Percentiles rank a stretch among this genome's conserved stretches.
Evolutionary conservation across 2,329 filamentous ascomycete species (phyloP).

Genomic region (Lasiodiplodia sp.): DNA sequence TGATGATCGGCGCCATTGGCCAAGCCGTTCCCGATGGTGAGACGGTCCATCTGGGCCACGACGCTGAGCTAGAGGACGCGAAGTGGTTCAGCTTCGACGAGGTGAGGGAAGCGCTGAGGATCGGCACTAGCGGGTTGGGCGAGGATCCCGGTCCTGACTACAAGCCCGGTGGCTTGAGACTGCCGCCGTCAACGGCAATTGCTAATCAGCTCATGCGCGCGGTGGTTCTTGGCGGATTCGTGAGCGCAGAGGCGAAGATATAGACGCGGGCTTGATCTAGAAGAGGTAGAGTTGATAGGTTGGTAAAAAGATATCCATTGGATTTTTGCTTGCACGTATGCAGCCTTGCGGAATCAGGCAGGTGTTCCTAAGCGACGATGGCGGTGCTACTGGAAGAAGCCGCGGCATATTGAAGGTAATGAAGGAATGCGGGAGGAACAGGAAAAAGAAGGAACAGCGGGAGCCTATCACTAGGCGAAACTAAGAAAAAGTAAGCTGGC

Average conservation of each 20-base stretch:
- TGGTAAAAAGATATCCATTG: neutral
- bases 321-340: neutral
- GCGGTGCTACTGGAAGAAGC: neutral
- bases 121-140: slow-evolving; percentile 72
- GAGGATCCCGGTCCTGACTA: slow-evolving; percentile 71
- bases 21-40: slow-evolving; percentile 82
- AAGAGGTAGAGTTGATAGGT: slow-evolving; percentile 1
- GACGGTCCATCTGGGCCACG: slow-evolving; percentile 81
- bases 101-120: slow-evolving; percentile 74
- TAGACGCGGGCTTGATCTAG: slow-evolving; percentile 33
- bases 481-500: too few species aligned
- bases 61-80: slow-evolving; percentile 89
- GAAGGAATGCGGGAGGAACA: neutral
- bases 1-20: slow-evolving; percentile 74
- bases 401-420: neutral
- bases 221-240: slow-evolving; percentile 74
- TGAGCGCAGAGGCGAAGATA: slow-evolving; percentile 59
- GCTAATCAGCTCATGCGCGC: slow-evolving; percentile 86
- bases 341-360: neutral
- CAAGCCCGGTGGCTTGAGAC: slow-evolving; percentile 76
- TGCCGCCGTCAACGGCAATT: slow-evolving; percentile 89
- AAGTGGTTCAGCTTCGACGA: slow-evolving; percentile 88
- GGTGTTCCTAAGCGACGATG: neutral
- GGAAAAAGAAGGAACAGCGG: too few species aligned
- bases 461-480: neutral